These are phyloP conservation scores for Immersiella caudata DNA, from an alignment of 495 filamentous ascomycete genomes.

Conservation along the genomic window DNA sequence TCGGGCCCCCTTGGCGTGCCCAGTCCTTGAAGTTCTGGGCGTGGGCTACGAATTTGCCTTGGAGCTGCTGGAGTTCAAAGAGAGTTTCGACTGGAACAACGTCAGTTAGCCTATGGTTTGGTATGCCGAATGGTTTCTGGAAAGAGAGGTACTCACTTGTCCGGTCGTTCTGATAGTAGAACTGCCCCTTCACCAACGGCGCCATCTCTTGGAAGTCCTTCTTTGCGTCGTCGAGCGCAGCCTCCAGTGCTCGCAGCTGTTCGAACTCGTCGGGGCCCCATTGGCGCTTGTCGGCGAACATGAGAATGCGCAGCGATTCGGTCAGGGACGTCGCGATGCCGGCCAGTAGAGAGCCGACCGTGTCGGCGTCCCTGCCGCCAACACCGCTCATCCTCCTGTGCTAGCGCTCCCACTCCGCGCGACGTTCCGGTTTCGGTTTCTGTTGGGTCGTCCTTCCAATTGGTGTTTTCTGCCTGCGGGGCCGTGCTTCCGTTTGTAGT, in stretches of 20 bases:
- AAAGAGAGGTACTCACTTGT: conserved; percentile 38
- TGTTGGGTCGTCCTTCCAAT: neutral
- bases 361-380: conserved; percentile 37
- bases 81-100: conserved; percentile 44
- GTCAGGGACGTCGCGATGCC: conserved; percentile 49
- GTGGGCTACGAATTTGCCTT: conserved; percentile 43
- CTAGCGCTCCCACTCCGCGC: neutral
- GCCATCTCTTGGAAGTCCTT: conserved; percentile 56
- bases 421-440: neutral
- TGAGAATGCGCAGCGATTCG: conserved; percentile 49
- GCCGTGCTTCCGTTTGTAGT: neutral
- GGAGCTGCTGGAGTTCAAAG: conserved; percentile 44
- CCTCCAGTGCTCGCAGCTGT: conserved; percentile 50
- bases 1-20: conserved; percentile 48
- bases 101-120: conserved; percentile 22
- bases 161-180: conserved; percentile 54
- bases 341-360: conserved; percentile 53
- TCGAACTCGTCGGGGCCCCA: conserved; percentile 55
- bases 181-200: conserved; percentile 47
- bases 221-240: conserved; percentile 53
- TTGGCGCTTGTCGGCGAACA: conserved; percentile 54
- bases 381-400: conserved; percentile 24
- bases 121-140: neutral
- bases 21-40: conserved; percentile 47
- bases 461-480: neutral